A percentile compares a stretch with the other conserved stretches of the same genome.
These are phyloP conservation scores for Pestalotiopsis sp. DNA, from an alignment of 2,329 filamentous ascomycete genomes.

Conservation along the genomic window DNA sequence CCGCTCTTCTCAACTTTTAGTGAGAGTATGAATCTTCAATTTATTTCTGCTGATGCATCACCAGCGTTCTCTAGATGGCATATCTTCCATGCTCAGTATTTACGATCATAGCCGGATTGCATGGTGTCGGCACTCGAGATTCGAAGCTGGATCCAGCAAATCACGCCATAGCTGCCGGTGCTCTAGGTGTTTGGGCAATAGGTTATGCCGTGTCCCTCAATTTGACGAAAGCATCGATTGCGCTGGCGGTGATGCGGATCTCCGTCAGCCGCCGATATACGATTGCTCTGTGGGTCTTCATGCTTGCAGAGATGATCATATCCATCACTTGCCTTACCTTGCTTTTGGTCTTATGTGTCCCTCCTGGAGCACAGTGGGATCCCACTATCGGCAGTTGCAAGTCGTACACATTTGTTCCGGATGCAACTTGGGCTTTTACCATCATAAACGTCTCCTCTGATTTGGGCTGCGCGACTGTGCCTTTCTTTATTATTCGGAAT, in stretches of 20 bases:
- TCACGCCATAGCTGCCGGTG: neutral
- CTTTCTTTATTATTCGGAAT: constrained; percentile 1
- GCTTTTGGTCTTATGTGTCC: neutral
- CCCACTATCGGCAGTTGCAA: neutral
- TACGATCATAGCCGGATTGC: neutral
- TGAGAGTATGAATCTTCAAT: no score
- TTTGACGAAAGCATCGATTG: constrained; percentile 12
- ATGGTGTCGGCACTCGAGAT: constrained; percentile 12
- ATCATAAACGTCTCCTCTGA: constrained; percentile 4
- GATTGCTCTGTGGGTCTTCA: neutral
- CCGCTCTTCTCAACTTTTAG: no score
- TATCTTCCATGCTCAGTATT: neutral
- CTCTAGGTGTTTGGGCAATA: constrained; percentile 11
- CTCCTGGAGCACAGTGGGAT: constrained; percentile 7
- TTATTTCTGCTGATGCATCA: no score
- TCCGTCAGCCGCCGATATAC: constrained; percentile 7
- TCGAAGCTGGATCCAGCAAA: neutral
- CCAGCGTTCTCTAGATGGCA: neutral
- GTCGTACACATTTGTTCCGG: neutral
- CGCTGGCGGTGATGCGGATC: constrained; percentile 6
- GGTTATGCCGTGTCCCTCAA: constrained; percentile 5
- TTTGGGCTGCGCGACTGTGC: constrained; percentile 10
- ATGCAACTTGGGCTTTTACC: neutral
- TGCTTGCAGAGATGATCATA: neutral
- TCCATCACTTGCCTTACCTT: neutral